A percentile compares a stretch with the other conserved stretches of the same genome.
These are phyloP conservation scores for Phytophthora sojae DNA, from an alignment of 352 stramenopile species.

Conservation along the genomic window DNA sequence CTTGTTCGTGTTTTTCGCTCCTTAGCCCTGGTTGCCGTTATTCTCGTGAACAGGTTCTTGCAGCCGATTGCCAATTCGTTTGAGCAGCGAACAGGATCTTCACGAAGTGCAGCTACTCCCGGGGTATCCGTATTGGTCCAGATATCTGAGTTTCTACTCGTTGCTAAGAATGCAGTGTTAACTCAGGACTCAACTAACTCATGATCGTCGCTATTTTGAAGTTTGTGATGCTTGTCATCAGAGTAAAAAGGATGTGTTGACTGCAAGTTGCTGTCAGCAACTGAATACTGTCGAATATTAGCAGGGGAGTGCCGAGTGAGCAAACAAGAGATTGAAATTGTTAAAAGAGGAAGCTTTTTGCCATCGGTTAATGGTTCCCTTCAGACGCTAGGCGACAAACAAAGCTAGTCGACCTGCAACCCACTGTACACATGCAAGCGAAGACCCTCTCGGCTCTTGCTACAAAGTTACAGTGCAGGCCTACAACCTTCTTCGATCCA, in stretches of 20 bases:
- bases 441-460: constrained; percentile 12
- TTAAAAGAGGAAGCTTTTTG: constrained; percentile 38
- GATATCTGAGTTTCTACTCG: no score
- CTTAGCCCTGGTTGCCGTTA: constrained; percentile 1
- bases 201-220: no score
- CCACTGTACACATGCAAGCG: constrained; percentile 15
- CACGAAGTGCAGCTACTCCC: no score
- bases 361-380: constrained; percentile 31
- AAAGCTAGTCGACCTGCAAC: constrained; percentile 14
- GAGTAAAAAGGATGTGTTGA: neutral
- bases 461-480: constrained; percentile 3
- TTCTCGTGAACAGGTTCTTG: neutral
- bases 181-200: no score
- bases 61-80: neutral
- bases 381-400: constrained; percentile 33
- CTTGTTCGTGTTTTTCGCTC: constrained; percentile 13
- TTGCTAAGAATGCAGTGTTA: no score
- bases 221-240: neutral
- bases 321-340: neutral
- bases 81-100: neutral
- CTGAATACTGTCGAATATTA: neutral
- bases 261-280: neutral
- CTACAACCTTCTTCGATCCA: constrained; percentile 24
- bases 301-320: no score
- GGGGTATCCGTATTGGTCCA: no score